These are phyloP conservation scores for Trypanosoma caninum DNA, from an alignment of 208 protist species.

Conservation along the genomic window DNA sequence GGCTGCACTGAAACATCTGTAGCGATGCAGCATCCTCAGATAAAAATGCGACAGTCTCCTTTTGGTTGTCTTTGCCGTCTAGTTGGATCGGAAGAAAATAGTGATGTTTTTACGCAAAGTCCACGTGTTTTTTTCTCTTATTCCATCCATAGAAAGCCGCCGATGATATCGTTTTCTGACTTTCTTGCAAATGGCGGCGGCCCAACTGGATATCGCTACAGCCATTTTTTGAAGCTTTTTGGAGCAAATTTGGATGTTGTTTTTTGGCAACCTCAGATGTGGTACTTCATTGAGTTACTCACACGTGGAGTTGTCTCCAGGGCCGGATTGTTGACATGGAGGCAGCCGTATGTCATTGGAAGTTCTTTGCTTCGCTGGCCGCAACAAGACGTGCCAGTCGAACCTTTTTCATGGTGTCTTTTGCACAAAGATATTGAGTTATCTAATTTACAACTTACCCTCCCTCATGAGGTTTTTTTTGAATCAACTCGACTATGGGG, in stretches of 20 bases:
- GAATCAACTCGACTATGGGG: constrained; percentile 10
- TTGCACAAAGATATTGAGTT: constrained; percentile 20
- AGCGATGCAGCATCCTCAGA: neutral
- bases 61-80: neutral
- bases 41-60: neutral
- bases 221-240: constrained; percentile 17
- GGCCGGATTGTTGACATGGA: constrained; percentile 9
- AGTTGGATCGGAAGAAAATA: neutral
- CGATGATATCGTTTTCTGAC: constrained; percentile 32
- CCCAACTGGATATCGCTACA: constrained; percentile 26
- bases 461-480: constrained; percentile 3
- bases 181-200: constrained; percentile 26
- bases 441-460: constrained; percentile 7
- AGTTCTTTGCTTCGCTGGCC: neutral
- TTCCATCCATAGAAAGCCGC: constrained; percentile 12
- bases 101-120: neutral
- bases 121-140: constrained; percentile 16
- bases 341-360: constrained; percentile 8
- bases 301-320: constrained; percentile 35
- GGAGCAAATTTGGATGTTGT: constrained; percentile 6
- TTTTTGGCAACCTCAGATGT: constrained; percentile 32
- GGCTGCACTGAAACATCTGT: constrained; percentile 1
- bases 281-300: constrained; percentile 27
- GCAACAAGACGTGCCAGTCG: neutral
- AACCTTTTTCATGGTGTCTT: constrained; percentile 18